Evolutionary conservation across 2,329 filamentous ascomycete species (phyloP).

Genomic region (Pseudogymnoascus sp.): DNA sequence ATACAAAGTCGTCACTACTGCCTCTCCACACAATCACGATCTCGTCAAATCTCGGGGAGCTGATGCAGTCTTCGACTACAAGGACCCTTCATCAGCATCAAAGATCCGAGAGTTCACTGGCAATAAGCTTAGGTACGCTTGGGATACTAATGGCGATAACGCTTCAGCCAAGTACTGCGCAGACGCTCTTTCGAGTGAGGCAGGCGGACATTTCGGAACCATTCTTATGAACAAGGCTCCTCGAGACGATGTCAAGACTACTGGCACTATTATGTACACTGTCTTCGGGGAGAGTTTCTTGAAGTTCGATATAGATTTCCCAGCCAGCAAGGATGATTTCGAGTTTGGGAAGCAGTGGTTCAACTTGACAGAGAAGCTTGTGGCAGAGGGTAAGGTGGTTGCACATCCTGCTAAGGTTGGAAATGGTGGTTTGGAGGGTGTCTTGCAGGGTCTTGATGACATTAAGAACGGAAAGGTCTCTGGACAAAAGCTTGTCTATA

Average conservation of each 20-base stretch:
- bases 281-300: conserved; percentile 32
- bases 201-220: conserved; percentile 31
- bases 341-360: conserved; percentile 16
- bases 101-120: conserved; percentile 41
- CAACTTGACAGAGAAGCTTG: conserved; percentile 13
- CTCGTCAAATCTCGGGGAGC: conserved; percentile 42
- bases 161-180: conserved; percentile 33
- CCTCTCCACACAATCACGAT: conserved; percentile 41
- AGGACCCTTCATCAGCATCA: conserved; percentile 34
- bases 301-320: conserved; percentile 9
- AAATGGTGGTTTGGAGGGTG: conserved; percentile 10
- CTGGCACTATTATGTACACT: conserved; percentile 34
- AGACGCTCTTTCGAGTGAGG: conserved; percentile 30
- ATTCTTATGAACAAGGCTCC: neutral
- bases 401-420: conserved; percentile 12
- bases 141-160: conserved; percentile 39
- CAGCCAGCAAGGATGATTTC: conserved; percentile 12
- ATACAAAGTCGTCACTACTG: conserved; percentile 36
- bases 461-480: conserved; percentile 12
- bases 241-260: conserved; percentile 15
- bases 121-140: conserved; percentile 36
- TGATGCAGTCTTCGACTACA: conserved; percentile 44
- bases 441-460: conserved; percentile 14
- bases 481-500: conserved; percentile 19
- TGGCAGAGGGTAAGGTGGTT: conserved; percentile 16